Conservation (phyloP, 164 flowering plant species). For the Macadamia tetraphylla region DNA sequence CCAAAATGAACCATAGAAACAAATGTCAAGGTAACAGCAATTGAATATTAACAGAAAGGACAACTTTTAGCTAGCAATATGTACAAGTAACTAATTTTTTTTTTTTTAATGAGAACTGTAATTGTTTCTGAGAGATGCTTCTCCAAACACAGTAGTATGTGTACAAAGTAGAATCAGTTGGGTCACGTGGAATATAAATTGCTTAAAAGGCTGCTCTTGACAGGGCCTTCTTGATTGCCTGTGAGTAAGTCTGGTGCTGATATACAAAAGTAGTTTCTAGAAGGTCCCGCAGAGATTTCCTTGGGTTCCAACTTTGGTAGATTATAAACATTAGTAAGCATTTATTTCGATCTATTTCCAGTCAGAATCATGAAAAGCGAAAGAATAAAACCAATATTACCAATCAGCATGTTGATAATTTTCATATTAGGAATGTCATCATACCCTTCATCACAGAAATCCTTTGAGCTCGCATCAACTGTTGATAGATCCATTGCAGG, state of each 20-base stretch:
- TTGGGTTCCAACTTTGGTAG: constrained; percentile 13
- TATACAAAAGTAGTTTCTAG: constrained; percentile 12
- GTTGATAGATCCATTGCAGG: constrained; percentile 5
- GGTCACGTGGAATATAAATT: too few species aligned
- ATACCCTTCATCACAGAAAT: constrained; percentile 17
- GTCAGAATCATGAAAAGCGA: not conserved
- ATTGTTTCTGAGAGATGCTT: too few species aligned
- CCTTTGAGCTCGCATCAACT: constrained; percentile 13
- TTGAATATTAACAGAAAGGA: too few species aligned
- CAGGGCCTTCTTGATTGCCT: constrained; percentile 10
- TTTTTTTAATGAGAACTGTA: too few species aligned
- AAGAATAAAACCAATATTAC: not conserved
- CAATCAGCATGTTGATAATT: constrained; percentile 15
- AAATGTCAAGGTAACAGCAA: too few species aligned
- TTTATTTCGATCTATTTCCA: not conserved
- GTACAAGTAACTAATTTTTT: too few species aligned
- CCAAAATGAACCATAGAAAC: too few species aligned
- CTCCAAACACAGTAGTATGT: too few species aligned
- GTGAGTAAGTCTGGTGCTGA: constrained; percentile 10
- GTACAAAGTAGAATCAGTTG: too few species aligned
- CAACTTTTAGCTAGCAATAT: too few species aligned
- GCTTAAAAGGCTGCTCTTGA: constrained; percentile 3
- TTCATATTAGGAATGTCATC: constrained; percentile 22
- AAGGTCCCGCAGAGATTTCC: constrained; percentile 10
- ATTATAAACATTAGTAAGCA: too few species aligned